Evolutionary conservation across 148 eudicot genomes (phyloP), one percentile per base, ranked within the genome.

Genomic region (Rhododendron williamsianum): DNA sequence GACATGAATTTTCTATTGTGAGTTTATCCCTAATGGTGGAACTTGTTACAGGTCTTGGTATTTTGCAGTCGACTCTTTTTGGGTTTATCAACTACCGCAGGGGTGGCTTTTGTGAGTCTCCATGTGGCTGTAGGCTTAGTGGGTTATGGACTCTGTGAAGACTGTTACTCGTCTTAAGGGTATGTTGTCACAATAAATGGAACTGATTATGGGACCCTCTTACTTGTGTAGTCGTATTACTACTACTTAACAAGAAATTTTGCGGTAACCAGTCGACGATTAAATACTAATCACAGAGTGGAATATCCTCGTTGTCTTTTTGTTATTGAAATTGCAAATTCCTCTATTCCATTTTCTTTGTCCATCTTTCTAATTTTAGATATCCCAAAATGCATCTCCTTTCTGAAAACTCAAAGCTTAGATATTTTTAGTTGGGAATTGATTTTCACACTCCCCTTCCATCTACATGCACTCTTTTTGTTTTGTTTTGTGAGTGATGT

Each of bases 61-160:
- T 69, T 65, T 80, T 38, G 73, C 86, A 65, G 46, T 83, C 41
- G 58, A 81, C 54, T 77, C 16, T 76, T 83, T 80, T 54, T 80
- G 51, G 49, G 82, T 81, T 52, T 16, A 56, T 84, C 83, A 80
- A 69, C 80, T 82, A 16, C 80, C 11, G 6, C 8, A 51, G 81
- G 82, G 86, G 90, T 48, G 49, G 82, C 67, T 85, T n/a, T 82
- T 49, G 81, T 81, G 83, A 83, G 82, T 86, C 90, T 93, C 90
- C 87, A 95, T 93, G 97, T 92, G 87, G 94, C 94, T 94, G 69
- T 88, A 90, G 86, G 96, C 95, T 87, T 95, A 92, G 93, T 82
- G 89, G 78, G 84, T 81, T 87, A 95, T 93, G 97, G 92, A 89
- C 87, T 89, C 84, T 85, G 88, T 87, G 45, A 91, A 89, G 90